Percentiles rank a stretch among this genome's conserved stretches.
These are phyloP conservation scores for Pyrenopolyporus hunteri DNA, from an alignment of 495 filamentous ascomycete species.

Conservation along the genomic window DNA sequence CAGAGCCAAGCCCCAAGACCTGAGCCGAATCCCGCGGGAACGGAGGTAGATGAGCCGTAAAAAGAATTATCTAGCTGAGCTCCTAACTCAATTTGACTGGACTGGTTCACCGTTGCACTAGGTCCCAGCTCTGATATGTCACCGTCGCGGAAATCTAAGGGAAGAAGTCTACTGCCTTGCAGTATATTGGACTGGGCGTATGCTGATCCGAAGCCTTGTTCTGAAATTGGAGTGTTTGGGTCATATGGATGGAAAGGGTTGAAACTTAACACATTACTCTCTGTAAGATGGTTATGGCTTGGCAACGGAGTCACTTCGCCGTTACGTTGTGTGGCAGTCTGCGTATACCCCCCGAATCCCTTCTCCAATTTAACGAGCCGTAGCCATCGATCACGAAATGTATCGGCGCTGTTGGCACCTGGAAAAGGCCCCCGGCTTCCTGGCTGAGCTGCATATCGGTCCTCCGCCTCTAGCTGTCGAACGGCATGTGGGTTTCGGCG, in stretches of 20 bases:
- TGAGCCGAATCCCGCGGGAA: constrained; percentile 3
- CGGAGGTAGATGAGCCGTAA: neutral
- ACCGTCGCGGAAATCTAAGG: neutral
- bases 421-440: constrained; percentile 45
- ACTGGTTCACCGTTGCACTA: neutral
- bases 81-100: neutral
- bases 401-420: constrained; percentile 28
- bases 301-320: neutral
- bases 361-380: constrained; percentile 34
- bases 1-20: constrained; percentile 45
- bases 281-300: neutral
- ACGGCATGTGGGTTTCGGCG: constrained; percentile 40
- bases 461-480: constrained; percentile 40
- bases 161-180: neutral
- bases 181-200: constrained; percentile 41
- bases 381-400: constrained; percentile 50
- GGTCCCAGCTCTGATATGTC: neutral
- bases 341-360: neutral
- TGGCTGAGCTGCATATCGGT: constrained; percentile 42
- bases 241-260: neutral
- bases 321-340: neutral
- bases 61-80: neutral
- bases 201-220: constrained; percentile 33
- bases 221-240: neutral
- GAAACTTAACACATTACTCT: neutral